A percentile compares a stretch with the other conserved stretches of the same genome.
These are phyloP conservation scores for Trichoderma aggressivum DNA, from an alignment of 2,329 filamentous ascomycete genomes.

Conservation along the genomic window DNA sequence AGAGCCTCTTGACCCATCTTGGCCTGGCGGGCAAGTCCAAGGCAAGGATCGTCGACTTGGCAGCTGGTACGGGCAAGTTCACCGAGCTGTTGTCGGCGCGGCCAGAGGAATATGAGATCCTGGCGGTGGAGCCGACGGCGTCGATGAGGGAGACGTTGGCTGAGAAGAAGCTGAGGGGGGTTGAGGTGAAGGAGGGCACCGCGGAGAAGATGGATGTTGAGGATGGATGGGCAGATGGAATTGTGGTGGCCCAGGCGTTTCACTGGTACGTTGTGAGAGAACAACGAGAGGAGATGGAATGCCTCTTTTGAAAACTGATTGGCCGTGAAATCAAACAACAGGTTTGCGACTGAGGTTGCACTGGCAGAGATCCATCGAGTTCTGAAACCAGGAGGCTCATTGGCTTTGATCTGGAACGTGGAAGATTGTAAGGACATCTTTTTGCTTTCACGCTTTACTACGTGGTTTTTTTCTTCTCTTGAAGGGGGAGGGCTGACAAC, in stretches of 20 bases:
- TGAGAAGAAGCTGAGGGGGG: slow-evolving; percentile 53
- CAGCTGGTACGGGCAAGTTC: slow-evolving; percentile 68
- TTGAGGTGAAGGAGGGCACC: slow-evolving; percentile 55
- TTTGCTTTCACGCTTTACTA: not conserved
- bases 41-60: slow-evolving; percentile 60
- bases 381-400: slow-evolving; percentile 54
- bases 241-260: slow-evolving; percentile 63
- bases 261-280: slow-evolving; percentile 46
- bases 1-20: slow-evolving; percentile 55
- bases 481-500: slow-evolving; percentile 8
- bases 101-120: slow-evolving; percentile 56
- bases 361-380: slow-evolving; percentile 65
- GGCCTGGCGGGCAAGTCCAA: slow-evolving; percentile 44
- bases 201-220: slow-evolving; percentile 55
- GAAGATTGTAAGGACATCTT: slow-evolving; percentile 57
- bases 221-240: slow-evolving; percentile 60
- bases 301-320: not conserved
- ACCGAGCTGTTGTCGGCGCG: slow-evolving; percentile 59
- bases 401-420: slow-evolving; percentile 71
- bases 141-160: slow-evolving; percentile 61
- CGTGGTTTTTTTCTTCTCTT: not conserved
- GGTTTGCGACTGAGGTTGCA: slow-evolving; percentile 64
- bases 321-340: slow-evolving; percentile 27
- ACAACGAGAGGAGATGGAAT: not conserved
- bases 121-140: slow-evolving; percentile 62